phyloP scores from a whole-genome alignment of 2,329 filamentous ascomycete genomes.

The Scleromitrula shiraiana region DNA sequence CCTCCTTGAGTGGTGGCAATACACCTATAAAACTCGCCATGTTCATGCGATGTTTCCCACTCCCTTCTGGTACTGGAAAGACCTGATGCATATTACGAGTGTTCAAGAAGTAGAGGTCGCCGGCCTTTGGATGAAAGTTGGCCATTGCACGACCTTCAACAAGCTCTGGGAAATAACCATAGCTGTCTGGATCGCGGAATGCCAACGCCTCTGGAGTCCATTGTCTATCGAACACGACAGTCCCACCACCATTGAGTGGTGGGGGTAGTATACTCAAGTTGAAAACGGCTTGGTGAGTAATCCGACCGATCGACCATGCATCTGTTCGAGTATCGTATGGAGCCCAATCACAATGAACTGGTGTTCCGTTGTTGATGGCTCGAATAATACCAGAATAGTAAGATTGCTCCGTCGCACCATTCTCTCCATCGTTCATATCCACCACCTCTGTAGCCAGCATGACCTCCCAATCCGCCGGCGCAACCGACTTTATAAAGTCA shows the following conservation, averaged over 20 bases:
- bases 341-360: not conserved
- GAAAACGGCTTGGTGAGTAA: not conserved
- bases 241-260: not conserved
- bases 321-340: not conserved
- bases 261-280: not conserved
- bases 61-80: not conserved
- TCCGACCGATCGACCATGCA: not conserved
- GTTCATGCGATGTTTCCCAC: not conserved
- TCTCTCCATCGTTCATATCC: not conserved
- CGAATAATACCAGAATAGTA: not conserved
- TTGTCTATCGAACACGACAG: not conserved
- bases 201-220: slow-evolving; percentile 1
- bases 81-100: slow-evolving; percentile 7
- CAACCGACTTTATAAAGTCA: slow-evolving; percentile 1
- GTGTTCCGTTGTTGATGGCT: not conserved
- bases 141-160: not conserved
- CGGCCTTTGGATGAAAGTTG: not conserved
- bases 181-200: not conserved
- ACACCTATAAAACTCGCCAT: slow-evolving; percentile 5
- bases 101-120: slow-evolving; percentile 2
- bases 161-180: slow-evolving; percentile 2
- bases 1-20: not conserved
- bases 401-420: not conserved
- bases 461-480: slow-evolving; percentile 1
- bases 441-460: slow-evolving; percentile 1